Evolutionary conservation across 1,284 basidiomycete species (phyloP).

Genomic region (Chalciporus sp.): DNA sequence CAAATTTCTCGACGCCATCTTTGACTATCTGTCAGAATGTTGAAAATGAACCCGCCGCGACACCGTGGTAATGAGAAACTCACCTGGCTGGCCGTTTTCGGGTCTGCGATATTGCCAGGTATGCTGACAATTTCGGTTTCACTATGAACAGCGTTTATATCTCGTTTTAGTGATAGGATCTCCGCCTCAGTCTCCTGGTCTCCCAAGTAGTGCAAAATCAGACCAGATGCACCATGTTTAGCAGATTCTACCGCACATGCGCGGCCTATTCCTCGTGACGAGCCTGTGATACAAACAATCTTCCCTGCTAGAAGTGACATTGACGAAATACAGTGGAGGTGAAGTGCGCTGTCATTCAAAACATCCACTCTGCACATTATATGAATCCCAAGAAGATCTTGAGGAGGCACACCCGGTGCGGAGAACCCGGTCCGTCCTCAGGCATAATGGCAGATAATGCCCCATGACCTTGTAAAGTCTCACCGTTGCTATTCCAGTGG

Average conservation of each 20-base stretch:
- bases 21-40: slow-evolving; percentile 54
- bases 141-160: slow-evolving; percentile 44
- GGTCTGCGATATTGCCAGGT: slow-evolving; percentile 68
- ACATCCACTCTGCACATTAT: background rate
- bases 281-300: slow-evolving; percentile 74
- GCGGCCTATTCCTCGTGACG: slow-evolving; percentile 80
- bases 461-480: slow-evolving; percentile 22
- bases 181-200: slow-evolving; percentile 59
- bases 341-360: background rate
- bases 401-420: slow-evolving; percentile 1
- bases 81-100: slow-evolving; percentile 63
- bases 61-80: slow-evolving; percentile 6
- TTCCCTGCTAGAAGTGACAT: slow-evolving; percentile 62
- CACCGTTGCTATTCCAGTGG: slow-evolving; percentile 16
- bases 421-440: slow-evolving; percentile 13
- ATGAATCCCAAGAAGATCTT: background rate
- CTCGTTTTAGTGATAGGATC: slow-evolving; percentile 45
- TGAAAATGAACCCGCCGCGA: background rate
- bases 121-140: slow-evolving; percentile 43
- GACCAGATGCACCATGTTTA: slow-evolving; percentile 65
- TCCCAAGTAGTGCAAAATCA: slow-evolving; percentile 75
- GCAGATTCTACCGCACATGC: slow-evolving; percentile 69
- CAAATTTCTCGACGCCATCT: slow-evolving; percentile 57
- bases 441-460: background rate
- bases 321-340: background rate